A percentile compares a stretch with the other conserved stretches of the same genome.
phyloP scores from a whole-genome alignment of 805 yeast species.

The Ascoidea rubescens region DNA sequence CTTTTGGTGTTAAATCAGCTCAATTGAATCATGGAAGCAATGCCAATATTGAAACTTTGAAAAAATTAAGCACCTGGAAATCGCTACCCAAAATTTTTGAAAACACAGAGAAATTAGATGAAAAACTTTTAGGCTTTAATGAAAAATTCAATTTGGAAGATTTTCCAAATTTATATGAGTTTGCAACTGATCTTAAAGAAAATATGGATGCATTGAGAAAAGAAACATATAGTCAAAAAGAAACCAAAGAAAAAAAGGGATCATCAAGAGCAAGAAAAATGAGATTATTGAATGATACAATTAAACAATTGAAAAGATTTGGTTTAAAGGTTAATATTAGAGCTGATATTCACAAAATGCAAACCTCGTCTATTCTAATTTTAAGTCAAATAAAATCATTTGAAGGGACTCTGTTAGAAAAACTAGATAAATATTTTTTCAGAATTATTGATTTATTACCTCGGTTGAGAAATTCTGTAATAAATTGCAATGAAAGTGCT shows the following conservation, averaged over 20 bases:
- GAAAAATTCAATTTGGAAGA: slow-evolving; percentile 18
- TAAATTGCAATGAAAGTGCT: slow-evolving; percentile 53
- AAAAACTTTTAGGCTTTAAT: slow-evolving; percentile 4
- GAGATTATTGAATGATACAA: slow-evolving; percentile 59
- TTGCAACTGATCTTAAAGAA: slow-evolving; percentile 37
- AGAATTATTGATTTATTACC: slow-evolving; percentile 72
- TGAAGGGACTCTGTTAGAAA: slow-evolving; percentile 21
- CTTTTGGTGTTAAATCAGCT: slow-evolving; percentile 2
- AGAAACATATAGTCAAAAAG: slow-evolving; percentile 54
- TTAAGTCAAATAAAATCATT: slow-evolving; percentile 41
- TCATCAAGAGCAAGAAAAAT: slow-evolving; percentile 66
- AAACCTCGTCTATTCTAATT: slow-evolving; percentile 48
- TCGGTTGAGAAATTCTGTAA: slow-evolving; percentile 51
- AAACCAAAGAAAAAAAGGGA: slow-evolving; percentile 61
- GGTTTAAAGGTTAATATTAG: slow-evolving; percentile 63
- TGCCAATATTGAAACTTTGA: not conserved
- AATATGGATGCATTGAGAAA: slow-evolving; percentile 50
- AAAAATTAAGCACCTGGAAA: not conserved
- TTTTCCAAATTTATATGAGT: slow-evolving; percentile 36
- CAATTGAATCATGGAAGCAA: slow-evolving; percentile 6
- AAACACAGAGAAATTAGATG: slow-evolving; percentile 2
- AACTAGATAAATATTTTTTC: slow-evolving; percentile 41
- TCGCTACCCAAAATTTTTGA: slow-evolving; percentile 13
- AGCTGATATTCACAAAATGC: slow-evolving; percentile 48
- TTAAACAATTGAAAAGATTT: slow-evolving; percentile 58